These are phyloP conservation scores for Paecilomyces formosus DNA, from an alignment of 2,329 filamentous ascomycete genomes.

Conservation along the genomic window DNA sequence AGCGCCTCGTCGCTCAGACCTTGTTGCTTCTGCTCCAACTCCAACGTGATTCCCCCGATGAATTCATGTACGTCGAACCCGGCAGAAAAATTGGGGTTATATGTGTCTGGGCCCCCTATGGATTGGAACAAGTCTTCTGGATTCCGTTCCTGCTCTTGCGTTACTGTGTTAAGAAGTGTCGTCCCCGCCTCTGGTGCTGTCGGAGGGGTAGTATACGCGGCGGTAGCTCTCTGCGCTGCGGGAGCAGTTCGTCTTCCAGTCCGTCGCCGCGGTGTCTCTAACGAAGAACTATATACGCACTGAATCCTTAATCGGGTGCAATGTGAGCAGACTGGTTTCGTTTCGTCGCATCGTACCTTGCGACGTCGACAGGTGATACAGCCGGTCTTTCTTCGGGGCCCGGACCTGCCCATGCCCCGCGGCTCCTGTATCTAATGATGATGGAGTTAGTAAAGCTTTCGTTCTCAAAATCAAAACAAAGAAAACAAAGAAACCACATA, in stretches of 20 bases:
- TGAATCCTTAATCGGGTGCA: conserved; percentile 23
- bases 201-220: conserved; percentile 3
- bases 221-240: neutral
- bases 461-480: neutral
- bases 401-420: conserved; percentile 25
- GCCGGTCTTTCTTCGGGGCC: conserved; percentile 26
- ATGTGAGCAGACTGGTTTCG: conserved; percentile 26
- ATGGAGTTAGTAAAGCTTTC: neutral
- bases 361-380: conserved; percentile 28
- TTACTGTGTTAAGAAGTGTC: conserved; percentile 20
- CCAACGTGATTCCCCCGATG: conserved; percentile 28
- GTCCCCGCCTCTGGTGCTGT: neutral
- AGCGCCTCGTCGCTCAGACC: conserved; percentile 10
- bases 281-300: conserved; percentile 20
- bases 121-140: conserved; percentile 5
- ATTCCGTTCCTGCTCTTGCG: conserved; percentile 15
- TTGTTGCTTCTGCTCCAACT: conserved; percentile 26
- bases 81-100: conserved; percentile 10
- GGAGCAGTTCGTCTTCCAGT: neutral
- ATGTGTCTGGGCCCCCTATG: conserved; percentile 6
- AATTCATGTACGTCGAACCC: conserved; percentile 29
- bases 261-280: conserved; percentile 8
- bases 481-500: neutral
- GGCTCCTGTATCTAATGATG: conserved; percentile 2
- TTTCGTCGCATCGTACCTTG: conserved; percentile 29